These are phyloP conservation scores for Salix suchowensis DNA, from an alignment of 345 rosid species.

Conservation along the genomic window DNA sequence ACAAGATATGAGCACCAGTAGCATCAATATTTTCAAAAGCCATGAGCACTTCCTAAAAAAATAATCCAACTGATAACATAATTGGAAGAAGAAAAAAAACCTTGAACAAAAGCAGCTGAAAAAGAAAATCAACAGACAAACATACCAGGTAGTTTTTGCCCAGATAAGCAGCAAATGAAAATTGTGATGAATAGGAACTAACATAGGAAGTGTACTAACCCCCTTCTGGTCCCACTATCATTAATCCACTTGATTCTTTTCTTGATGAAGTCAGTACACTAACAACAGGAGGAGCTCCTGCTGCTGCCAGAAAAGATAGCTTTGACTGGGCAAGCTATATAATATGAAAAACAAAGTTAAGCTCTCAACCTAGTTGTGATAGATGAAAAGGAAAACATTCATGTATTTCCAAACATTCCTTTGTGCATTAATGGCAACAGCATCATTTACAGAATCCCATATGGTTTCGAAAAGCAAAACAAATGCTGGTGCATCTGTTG, in stretches of 20 bases:
- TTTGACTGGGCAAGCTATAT: conserved; percentile 57
- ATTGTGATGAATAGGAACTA: neutral
- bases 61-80: neutral
- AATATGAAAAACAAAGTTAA: conserved; percentile 4
- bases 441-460: no score
- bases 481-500: neutral
- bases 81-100: neutral
- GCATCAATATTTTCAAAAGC: neutral
- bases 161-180: neutral
- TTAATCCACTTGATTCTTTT: conserved; percentile 52
- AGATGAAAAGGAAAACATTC: neutral
- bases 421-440: neutral
- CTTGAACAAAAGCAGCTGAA: neutral
- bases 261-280: conserved; percentile 39
- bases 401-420: neutral
- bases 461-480: neutral
- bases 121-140: no score
- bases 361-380: neutral
- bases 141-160: neutral
- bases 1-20: neutral
- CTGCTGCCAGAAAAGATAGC: conserved; percentile 67
- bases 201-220: conserved; percentile 37
- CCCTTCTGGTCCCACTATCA: conserved; percentile 85
- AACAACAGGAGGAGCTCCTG: conserved; percentile 74
- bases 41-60: neutral